Evolutionary conservation across 2,329 filamentous ascomycete species (phyloP).

Genomic region (Cytospora piceicola): DNA sequence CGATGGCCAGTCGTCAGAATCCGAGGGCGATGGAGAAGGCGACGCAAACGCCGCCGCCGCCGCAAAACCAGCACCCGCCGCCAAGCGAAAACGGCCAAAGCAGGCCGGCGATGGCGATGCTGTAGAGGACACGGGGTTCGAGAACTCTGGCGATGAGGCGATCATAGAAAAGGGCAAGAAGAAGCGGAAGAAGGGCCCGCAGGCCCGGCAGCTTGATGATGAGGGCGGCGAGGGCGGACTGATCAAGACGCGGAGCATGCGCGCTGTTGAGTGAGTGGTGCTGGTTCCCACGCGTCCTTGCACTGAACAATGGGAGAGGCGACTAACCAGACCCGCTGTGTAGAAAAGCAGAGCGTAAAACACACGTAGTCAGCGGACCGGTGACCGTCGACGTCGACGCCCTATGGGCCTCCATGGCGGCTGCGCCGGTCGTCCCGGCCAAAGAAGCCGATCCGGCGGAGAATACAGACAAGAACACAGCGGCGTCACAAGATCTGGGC

Average conservation of each 20-base stretch:
- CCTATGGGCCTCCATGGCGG: conserved; percentile 69
- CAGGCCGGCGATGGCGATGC: conserved; percentile 36
- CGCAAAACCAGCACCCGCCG: conserved; percentile 32
- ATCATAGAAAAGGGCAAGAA: conserved; percentile 67
- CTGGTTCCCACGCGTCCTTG: background rate
- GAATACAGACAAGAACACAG: conserved; percentile 25
- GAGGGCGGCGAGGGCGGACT: conserved; percentile 65
- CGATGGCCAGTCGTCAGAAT: conserved; percentile 46
- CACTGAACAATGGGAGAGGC: no score
- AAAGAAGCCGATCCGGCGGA: conserved; percentile 9
- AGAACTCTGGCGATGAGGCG: conserved; percentile 74
- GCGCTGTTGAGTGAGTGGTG: conserved; percentile 62
- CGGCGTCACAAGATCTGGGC: conserved; percentile 24
- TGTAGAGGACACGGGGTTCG: conserved; percentile 55
- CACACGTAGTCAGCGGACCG: conserved; percentile 56
- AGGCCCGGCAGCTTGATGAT: conserved; percentile 38
- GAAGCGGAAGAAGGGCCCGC: conserved; percentile 49
- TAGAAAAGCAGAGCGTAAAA: conserved; percentile 62
- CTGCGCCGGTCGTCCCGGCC: conserved; percentile 44
- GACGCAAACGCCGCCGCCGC: conserved; percentile 37
- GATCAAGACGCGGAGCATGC: conserved; percentile 74
- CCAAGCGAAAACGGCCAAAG: conserved; percentile 41
- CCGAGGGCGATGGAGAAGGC: conserved; percentile 52
- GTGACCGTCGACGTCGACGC: conserved; percentile 74
- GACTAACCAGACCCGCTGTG: conserved; percentile 18